Base-by-base conservation (phyloP, 257 asterid species). In the Gentiana dahurica region DNA sequence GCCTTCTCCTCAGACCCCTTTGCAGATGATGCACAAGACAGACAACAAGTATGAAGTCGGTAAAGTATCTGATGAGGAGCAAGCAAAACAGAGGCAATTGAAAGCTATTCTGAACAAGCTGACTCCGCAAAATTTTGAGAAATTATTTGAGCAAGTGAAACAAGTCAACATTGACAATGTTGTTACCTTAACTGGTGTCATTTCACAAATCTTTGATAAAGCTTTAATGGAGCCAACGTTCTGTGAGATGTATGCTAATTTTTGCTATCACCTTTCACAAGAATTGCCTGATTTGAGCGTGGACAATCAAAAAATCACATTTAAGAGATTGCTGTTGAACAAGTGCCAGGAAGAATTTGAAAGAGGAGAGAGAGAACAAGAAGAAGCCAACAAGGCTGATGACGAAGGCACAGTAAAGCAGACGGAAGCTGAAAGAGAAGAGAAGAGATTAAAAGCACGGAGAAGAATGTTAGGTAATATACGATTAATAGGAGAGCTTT, bases 321-420 rank as follows among this genome's bases (percentile, higher is more conserved):
- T 92, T 71, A 92, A 85, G 87, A 92, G 95, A 77, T 61, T 88
- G 66, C 85, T 92, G 7, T 51, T 88, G 57, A 88, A 92, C 75
- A 81, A 92, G 68, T 92, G 99, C 53, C 97, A 92, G 76, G 95
- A 81, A 61, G 99, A 92, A 70, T 92, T 92, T 60, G 97, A 92
- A 73, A 82, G 88, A 71, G 95, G 95, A 43, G 91, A 85, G 60
- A 82, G 85, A 73, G 97, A 88, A 68, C 87, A 92, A 64, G 86
- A 82, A 56, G 99, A 92, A 68, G 97, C 95, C 33, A 83, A 83
- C 65, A 74, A 79, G 75, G 86, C 71, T 44, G 95, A 81, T 36
- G 89, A 72, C 66, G 92, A 84, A 76, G 99, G 97, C 34, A 97
- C 83, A 63, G 71, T 49, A 49, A 79, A 83, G 55, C 88, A 66